Evolutionary conservation across 1,284 basidiomycete genomes (phyloP), one percentile per base, ranked within the genome.

Genomic region (Pseudozyma sp.): DNA sequence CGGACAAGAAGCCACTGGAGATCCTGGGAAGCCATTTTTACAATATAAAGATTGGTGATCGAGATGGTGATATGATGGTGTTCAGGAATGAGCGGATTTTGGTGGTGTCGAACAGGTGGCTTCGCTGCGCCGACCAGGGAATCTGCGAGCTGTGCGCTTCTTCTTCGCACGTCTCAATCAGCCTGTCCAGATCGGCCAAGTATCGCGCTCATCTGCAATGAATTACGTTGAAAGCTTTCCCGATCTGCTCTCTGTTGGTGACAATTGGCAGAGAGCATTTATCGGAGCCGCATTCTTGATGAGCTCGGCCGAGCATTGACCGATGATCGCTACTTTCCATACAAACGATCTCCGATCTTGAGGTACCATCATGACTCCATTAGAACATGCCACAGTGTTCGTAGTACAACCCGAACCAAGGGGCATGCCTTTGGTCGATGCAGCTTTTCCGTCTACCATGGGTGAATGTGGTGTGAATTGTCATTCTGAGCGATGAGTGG

Each of bases 1-100:
- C 82, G 76, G 57, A 77, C 60, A 51, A 84, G 78, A 56, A 83
- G 80, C 81, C 81, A 84, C 79, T 84, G 79, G 59, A 84, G 80
- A 65, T 84, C 83, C 74, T 84, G 81, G 51, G 73, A 75, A 66
- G 75, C 69, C 78, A 80, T 80, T 64, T 65, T 78, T 51, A 40
- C 21, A 40, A 43, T 57, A 52, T 38, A 42, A 35, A 35, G 52
- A 54, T 44, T 18, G 40, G 19, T 60, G 45, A 39, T 56, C 35
- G 44, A 49, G 49, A 56, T 44, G 16, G n/a, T 49, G 53, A 57
- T 56, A 60, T 55, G 65, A 74, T 70, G 66, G 66, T 74, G 59
- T 64, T 59, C 31, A 6, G 19, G 47, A 73, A 39, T 42, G 5
- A 57, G 44, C 19, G 13, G 3, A 9, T 34, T 3, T 18, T 5